Base-by-base conservation (phyloP, 1,284 basidiomycete genomes). In the Somion occarium region DNA sequence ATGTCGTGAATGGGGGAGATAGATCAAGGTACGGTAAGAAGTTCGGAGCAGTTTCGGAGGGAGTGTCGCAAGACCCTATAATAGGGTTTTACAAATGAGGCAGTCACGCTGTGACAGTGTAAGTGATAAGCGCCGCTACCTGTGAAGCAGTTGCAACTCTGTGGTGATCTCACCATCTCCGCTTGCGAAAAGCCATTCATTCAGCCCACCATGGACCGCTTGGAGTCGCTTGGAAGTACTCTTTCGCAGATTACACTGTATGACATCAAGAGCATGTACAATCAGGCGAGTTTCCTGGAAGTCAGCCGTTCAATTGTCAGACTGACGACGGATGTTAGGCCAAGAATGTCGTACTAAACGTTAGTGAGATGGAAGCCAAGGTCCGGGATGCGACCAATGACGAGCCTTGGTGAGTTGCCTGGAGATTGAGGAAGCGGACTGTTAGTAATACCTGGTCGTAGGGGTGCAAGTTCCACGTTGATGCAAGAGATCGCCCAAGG, bases 401-500 rank as follows among this genome's bases (percentile, higher is more conserved):
- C 64, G 97, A 99, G 59, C 86, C 96, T 51, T 99, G 96, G 96
- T 96, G 64, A 59, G 46, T 59, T 53, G 3, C 1, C n/a, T 11
- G 38, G 9, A 30, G 42, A 23, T 1, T 24, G 18, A 18, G 44
- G 3, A 15, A 25, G 23, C 15, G 7, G n/a, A 27, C 22, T 20
- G 2, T 23, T 34, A 12, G 45, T 48, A 61, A 12, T 52, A 44
- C 22, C 12, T 26, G 37, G 19, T 38, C 44, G 56, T 63, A 96
- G 93, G 95, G 96, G 97, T 23, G 96, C 97, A 56, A 95, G 91
- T 64, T 98, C 96, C 48, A 97, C 95, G 19, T 73, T 98, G 66
- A 99, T 99, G 96, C 91, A 95, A 68, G 95, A 99, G 65, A 99
- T 99, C 62, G 94, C 96, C 4, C 86, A 90, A 78, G 92, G 91